phyloP scores from a whole-genome alignment of 75 land plant genomes.

The Pinus albicaulis region DNA sequence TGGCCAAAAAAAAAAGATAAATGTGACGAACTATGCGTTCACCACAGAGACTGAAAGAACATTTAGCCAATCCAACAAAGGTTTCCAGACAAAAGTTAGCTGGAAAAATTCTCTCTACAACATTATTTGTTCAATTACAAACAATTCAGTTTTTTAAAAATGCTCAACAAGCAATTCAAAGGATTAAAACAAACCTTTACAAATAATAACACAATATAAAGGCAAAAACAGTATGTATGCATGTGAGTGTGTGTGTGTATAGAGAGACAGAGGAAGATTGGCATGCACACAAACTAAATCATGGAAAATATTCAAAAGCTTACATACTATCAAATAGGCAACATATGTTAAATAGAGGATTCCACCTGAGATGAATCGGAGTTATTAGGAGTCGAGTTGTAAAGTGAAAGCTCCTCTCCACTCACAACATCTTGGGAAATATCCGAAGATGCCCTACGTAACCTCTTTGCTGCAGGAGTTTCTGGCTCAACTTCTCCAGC shows the following conservation, averaged over 20 bases:
- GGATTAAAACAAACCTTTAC: neutral
- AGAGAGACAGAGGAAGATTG: neutral
- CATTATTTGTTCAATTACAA: too few species aligned
- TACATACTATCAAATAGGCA: neutral
- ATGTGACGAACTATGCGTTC: too few species aligned
- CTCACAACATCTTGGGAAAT: slow-evolving; percentile 62
- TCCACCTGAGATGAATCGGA: slow-evolving; percentile 70
- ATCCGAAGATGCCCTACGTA: slow-evolving; percentile 73
- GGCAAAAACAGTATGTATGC: too few species aligned
- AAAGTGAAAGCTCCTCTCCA: slow-evolving; percentile 85
- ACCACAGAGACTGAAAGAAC: too few species aligned
- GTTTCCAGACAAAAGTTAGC: too few species aligned
- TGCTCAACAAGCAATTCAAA: neutral
- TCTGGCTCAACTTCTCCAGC: slow-evolving; percentile 83
- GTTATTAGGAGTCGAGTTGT: slow-evolving; percentile 61
- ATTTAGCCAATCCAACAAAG: too few species aligned
- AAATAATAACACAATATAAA: neutral
- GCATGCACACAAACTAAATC: neutral
- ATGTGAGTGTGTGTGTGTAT: too few species aligned
- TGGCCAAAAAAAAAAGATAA: too few species aligned
- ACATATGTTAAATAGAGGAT: neutral
- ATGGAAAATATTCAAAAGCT: neutral
- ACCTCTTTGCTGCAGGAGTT: slow-evolving; percentile 64
- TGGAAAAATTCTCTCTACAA: too few species aligned
- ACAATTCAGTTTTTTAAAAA: neutral